Conservation (phyloP, 1,284 basidiomycete genomes). For the Cryptococcus floricola region DNA sequence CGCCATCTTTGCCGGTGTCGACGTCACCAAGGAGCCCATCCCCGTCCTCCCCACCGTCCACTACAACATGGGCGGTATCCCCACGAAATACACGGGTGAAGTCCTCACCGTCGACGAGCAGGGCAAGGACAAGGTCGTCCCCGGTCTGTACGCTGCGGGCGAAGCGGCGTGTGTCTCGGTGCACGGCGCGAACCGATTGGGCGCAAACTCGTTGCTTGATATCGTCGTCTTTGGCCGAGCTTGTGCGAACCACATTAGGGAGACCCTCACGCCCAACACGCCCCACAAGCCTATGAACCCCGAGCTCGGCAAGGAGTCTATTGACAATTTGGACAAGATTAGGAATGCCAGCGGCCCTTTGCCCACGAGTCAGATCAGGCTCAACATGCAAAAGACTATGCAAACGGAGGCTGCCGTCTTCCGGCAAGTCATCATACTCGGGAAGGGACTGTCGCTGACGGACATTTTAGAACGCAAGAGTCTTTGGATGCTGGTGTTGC, state of each 20-base stretch:
- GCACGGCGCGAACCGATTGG: constrained; percentile 98
- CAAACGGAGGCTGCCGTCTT: constrained; percentile 89
- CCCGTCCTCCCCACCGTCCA: constrained; percentile 94
- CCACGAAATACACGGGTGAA: constrained; percentile 97
- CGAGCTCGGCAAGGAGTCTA: constrained; percentile 79
- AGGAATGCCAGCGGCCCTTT: constrained; percentile 76
- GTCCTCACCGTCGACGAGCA: constrained; percentile 79
- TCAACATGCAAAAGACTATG: constrained; percentile 99
- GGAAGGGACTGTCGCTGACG: not conserved
- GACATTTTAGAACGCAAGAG: constrained; percentile 69
- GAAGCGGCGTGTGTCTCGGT: constrained; percentile 99
- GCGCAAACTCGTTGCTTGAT: constrained; percentile 97
- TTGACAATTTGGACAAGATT: constrained; percentile 88
- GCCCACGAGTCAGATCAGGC: constrained; percentile 82
- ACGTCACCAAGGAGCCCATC: constrained; percentile 99
- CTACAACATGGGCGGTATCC: constrained; percentile 99
- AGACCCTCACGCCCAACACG: constrained; percentile 82
- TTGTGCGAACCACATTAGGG: constrained; percentile 95
- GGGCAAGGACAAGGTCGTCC: constrained; percentile 92
- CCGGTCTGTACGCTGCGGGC: constrained; percentile 96
- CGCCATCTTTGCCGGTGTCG: constrained; percentile 97
- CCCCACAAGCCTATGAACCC: constrained; percentile 86
- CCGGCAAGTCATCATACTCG: constrained; percentile 54
- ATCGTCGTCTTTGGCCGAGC: constrained; percentile 99
- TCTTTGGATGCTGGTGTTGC: constrained; percentile 87